Conservation (phyloP, 805 yeast genomes). For the Komagataella populi region DNA sequence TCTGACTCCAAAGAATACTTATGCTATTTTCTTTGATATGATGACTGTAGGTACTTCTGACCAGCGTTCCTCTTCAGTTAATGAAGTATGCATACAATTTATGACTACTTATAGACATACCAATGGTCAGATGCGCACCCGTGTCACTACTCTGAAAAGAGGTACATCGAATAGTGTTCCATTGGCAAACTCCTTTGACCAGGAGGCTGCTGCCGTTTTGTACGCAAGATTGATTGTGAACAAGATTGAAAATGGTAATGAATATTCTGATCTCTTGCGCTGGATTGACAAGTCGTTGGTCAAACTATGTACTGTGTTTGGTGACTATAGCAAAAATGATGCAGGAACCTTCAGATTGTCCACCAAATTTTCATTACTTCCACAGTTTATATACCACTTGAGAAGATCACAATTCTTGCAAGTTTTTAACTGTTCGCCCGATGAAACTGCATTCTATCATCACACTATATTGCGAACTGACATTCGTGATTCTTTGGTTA, state of each 20-base stretch:
- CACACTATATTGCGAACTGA: conserved; percentile 88
- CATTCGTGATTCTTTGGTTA: conserved; percentile 80
- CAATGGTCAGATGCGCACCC: conserved; percentile 76
- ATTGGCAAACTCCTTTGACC: conserved; percentile 67
- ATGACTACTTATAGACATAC: conserved; percentile 90
- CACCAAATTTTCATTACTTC: conserved; percentile 75
- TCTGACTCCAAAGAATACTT: conserved; percentile 77
- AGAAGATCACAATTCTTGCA: conserved; percentile 94
- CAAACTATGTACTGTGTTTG: conserved; percentile 82
- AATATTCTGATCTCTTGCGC: conserved; percentile 69
- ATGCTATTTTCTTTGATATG: conserved; percentile 83
- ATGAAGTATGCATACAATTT: conserved; percentile 45
- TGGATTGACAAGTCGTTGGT: conserved; percentile 93
- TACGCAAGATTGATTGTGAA: conserved; percentile 85
- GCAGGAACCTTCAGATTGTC: conserved; percentile 71
- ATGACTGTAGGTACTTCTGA: conserved; percentile 33
- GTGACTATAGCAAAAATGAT: conserved; percentile 84
- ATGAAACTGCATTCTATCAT: conserved; percentile 94
- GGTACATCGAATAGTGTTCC: conserved; percentile 36
- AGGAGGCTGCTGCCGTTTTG: conserved; percentile 94
- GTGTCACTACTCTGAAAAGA: conserved; percentile 77
- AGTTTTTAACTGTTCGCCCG: conserved; percentile 96
- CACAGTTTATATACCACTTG: conserved; percentile 91
- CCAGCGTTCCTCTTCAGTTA: conserved; percentile 21
- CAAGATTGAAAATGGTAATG: conserved; percentile 72